phyloP scores from a whole-genome alignment of 2,329 filamentous ascomycete genomes.

The Fusarium napiforme region DNA sequence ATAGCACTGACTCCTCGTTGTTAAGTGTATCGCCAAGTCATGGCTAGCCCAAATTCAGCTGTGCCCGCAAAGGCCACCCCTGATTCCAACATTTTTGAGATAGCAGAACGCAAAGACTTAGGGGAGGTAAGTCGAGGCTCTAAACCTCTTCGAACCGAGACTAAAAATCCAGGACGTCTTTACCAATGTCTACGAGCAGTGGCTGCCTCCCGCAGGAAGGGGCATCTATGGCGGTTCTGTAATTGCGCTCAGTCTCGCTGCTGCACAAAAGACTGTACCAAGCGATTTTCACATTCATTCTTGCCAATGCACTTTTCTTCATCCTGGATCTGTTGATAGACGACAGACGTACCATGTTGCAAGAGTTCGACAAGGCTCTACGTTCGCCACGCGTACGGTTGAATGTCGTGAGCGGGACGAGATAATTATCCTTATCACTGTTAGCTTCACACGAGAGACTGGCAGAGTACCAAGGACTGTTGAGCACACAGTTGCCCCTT shows the following conservation, averaged over 20 bases:
- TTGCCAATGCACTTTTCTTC: not conserved
- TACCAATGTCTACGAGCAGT: not conserved
- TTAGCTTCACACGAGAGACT: not conserved
- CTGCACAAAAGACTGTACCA: not conserved
- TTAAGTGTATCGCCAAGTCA: not conserved
- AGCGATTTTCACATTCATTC: not conserved
- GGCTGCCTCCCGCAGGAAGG: not conserved
- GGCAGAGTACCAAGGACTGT: not conserved
- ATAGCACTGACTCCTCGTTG: not conserved
- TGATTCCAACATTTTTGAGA: not conserved
- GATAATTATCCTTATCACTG: not conserved
- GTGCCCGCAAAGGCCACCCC: not conserved
- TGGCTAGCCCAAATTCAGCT: not conserved
- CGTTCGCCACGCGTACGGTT: not conserved
- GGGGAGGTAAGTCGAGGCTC: not conserved
- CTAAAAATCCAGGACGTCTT: not conserved
- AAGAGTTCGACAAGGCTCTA: not conserved
- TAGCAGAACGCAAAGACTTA: not conserved
- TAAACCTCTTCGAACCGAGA: too few relatives aligned
- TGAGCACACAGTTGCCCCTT: not conserved
- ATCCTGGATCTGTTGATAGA: not conserved
- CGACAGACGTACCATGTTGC: not conserved
- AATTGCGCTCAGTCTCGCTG: not conserved
- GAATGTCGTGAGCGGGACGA: not conserved
- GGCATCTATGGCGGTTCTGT: not conserved